These are phyloP conservation scores for Podospora pseudocomata DNA, from an alignment of 495 filamentous ascomycete species.

Conservation along the genomic window DNA sequence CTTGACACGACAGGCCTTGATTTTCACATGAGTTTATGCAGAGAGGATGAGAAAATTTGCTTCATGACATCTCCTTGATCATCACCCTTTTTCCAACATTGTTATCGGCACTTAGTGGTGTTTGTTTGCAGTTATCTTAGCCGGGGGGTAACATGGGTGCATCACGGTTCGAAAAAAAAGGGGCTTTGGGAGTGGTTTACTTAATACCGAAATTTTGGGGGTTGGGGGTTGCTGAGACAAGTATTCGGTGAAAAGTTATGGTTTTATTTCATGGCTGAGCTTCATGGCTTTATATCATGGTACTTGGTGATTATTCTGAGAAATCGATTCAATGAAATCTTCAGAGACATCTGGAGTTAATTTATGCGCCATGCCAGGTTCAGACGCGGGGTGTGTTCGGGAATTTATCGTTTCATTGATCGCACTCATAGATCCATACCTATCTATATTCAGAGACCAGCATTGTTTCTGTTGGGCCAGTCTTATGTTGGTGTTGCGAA, in stretches of 20 bases:
- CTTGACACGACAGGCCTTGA: background rate
- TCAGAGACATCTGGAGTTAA: background rate
- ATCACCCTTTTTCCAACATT: background rate
- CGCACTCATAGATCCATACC: too few species aligned
- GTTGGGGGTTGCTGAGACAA: background rate
- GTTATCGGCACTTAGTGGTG: background rate
- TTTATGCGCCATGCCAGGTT: too few species aligned
- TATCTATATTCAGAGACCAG: too few species aligned
- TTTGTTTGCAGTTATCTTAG: background rate
- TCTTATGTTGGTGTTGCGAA: background rate
- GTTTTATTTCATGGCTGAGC: background rate
- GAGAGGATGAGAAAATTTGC: conserved; percentile 6
- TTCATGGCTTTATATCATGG: background rate
- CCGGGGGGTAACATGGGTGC: background rate
- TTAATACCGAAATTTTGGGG: background rate
- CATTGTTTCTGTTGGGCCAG: too few species aligned
- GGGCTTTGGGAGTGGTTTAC: background rate
- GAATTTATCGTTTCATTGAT: too few species aligned
- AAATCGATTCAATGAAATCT: background rate
- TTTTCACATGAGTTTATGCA: background rate
- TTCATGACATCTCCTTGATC: background rate
- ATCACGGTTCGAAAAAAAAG: background rate
- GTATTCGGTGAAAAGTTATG: background rate
- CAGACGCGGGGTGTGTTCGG: too few species aligned
- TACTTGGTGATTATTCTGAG: background rate